Evolutionary conservation across 2,329 filamentous ascomycete species (phyloP), one percentile per base, ranked within the genome.

Genomic region (Fusarium nematophilum): DNA sequence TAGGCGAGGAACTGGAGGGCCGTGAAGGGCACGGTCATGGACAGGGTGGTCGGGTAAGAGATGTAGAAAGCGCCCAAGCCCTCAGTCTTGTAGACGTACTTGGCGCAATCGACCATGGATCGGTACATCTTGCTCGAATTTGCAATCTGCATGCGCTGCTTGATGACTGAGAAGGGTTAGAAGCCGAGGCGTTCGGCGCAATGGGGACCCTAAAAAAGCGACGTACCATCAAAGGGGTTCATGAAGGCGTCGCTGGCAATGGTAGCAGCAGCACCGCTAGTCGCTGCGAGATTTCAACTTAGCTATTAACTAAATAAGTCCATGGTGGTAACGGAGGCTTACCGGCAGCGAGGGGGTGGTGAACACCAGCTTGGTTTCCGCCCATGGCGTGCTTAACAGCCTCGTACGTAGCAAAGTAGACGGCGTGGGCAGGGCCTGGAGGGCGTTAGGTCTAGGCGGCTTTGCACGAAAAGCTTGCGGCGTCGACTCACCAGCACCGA

Each of bases 331-430:
- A 33, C 17, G 15, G 17, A 36, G 14, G 30, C 85, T 76, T 80
- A 96, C 93, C 92, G 72, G 94, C 93, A 76, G 95, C 95, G 50
- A 98, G 80, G 25, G 94, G 94, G 74, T 99, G 94, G 73, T 99
- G 94, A 48, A 90, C 89, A 57, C 92, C 92, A 55, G 84, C 88
- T 72, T 90, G 87, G 73, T 98, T 98, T 40, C 94, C 95, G 54
- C 95, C 95, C 81, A 97, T 95, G 37, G 93, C 79, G 71, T 99
- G 93, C 82, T 99, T 99, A 60, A 98, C 93, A 56, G 92, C 88
- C 81, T 99, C 95, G 76, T 98, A 99, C 33, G 95, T 98, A 50
- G 93, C 94, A 77, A 99, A 99, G 76, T 99, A 98, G 54, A 99
- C 93, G 37, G 95, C 95, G 73, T 99, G 95, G 58, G 95, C 95